Base-by-base conservation (phyloP, 345 rosid genomes). In the Nephelium lappaceum region DNA sequence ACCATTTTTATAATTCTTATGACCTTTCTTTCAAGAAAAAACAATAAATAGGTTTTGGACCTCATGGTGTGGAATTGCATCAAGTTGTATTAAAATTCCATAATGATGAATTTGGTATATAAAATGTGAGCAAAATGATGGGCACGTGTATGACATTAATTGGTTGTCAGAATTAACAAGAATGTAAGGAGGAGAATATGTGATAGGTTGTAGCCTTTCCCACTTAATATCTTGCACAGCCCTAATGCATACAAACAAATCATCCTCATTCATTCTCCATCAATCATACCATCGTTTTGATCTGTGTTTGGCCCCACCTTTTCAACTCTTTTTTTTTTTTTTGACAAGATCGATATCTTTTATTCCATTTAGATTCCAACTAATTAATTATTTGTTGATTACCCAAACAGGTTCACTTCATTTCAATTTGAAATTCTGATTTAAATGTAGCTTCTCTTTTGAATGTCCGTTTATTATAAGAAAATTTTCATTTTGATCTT, bases 101-200 rank as follows among this genome's bases (percentile, higher is more conserved):
- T 60, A 60, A 21, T 10, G 58, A 60, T 60, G 27, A 21, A 60
- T 21, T 60, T n/a, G 64, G 27, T 60, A 60, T 7, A 60, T 7
- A 3, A 21, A 27, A 8, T 21, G 64, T 60, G 64, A 60, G 64
- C 64, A 60, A 19, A 60, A 21, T 1, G 64, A 60, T 19, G 64
- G 27, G 21, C 27, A 60, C 64, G 64, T 60, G 64, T 60, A 21
- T 5, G 27, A 10, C 64, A 60, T 21, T 60, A 21, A 60, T 60
- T 60, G 64, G 27, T 60, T 19, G 64, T n/a, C 11, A 60, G 64
- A 60, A 1, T 60, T 60, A 8, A 21, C 25, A 60, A 60, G 25
- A 60, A 60, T 60, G 64, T 60, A 60, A 21, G 64, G 64, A 60
- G 64, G 64, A 60, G 64, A 21, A 60, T 60, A 60, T 60, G 64